Conservation (phyloP, 257 asterid genomes). For the Solanum boliviense region DNA sequence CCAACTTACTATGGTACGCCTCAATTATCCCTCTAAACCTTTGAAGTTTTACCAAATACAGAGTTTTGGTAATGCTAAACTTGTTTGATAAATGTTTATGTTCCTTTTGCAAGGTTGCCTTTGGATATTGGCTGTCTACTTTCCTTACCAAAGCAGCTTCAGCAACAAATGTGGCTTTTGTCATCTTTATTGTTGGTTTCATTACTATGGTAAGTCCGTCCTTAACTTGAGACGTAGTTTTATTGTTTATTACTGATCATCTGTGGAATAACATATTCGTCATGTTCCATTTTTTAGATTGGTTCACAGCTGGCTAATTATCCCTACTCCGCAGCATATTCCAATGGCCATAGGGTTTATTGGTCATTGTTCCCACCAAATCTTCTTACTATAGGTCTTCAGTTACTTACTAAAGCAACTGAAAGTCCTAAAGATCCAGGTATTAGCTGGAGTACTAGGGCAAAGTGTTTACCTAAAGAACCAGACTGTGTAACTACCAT, state of each 20-base stretch:
- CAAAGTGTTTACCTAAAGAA: conserved; percentile 60
- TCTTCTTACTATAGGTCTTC: conserved; percentile 65
- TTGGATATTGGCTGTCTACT: conserved; percentile 70
- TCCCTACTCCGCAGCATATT: conserved; percentile 39
- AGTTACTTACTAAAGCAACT: conserved; percentile 73
- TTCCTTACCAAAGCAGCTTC: conserved; percentile 67
- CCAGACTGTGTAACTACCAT: conserved; percentile 53
- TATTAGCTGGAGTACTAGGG: conserved; percentile 73
- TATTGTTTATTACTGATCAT: not conserved
- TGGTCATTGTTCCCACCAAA: conserved; percentile 94
- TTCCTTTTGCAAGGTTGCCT: conserved; percentile 44
- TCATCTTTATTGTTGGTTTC: conserved; percentile 58
- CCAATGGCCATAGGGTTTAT: conserved; percentile 24
- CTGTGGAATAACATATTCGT: conserved; percentile 4
- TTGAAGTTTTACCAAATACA: not conserved
- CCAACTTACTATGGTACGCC: conserved; percentile 73
- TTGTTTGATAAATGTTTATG: not conserved
- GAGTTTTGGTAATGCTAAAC: not conserved
- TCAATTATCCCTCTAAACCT: conserved; percentile 1
- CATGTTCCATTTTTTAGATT: conserved; percentile 27
- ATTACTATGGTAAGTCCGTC: conserved; percentile 54
- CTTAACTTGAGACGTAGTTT: not conserved
- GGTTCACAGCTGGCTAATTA: conserved; percentile 49
- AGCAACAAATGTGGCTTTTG: conserved; percentile 61
- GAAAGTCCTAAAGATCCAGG: conserved; percentile 82